These are phyloP conservation scores for Phytopythium vexans DNA, from an alignment of 352 stramenopile genomes.

Conservation along the genomic window DNA sequence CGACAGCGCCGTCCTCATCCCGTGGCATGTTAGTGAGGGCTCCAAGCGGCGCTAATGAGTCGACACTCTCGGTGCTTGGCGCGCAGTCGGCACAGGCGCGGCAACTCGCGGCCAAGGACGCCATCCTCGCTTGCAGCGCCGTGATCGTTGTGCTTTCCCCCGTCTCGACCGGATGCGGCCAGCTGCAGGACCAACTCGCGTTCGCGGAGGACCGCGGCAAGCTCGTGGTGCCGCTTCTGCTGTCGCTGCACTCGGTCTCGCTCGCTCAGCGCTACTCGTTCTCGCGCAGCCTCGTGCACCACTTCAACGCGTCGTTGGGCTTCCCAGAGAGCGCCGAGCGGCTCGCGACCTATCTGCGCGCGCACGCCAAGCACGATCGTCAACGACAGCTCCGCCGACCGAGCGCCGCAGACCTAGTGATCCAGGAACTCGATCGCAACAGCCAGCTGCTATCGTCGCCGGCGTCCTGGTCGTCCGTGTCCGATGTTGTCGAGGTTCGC, in stretches of 20 bases:
- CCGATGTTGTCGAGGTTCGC: constrained; percentile 25
- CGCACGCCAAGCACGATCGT: constrained; percentile 15
- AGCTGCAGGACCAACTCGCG: constrained; percentile 70
- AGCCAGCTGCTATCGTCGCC: constrained; percentile 7
- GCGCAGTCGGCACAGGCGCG: constrained; percentile 46
- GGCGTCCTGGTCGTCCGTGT: constrained; percentile 22
- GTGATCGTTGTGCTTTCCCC: constrained; percentile 72
- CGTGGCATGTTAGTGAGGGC: no score
- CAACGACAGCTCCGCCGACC: constrained; percentile 8
- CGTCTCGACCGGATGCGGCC: constrained; percentile 61
- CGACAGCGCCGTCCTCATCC: background rate
- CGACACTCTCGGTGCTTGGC: background rate
- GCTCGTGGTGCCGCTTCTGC: constrained; percentile 62
- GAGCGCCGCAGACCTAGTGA: no score
- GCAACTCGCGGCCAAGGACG: constrained; percentile 71
- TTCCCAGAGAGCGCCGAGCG: constrained; percentile 70
- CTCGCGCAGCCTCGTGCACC: constrained; percentile 65
- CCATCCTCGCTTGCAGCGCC: constrained; percentile 61
- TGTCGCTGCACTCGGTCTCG: constrained; percentile 73
- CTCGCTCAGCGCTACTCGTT: constrained; percentile 81
- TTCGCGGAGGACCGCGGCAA: constrained; percentile 82
- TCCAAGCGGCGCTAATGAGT: no score
- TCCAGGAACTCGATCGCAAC: no score
- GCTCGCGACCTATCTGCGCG: constrained; percentile 41
- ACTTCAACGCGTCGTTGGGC: constrained; percentile 78